Evolutionary conservation across 78 protist species (phyloP).

Genomic region (Corallochytrium limacisporum): DNA sequence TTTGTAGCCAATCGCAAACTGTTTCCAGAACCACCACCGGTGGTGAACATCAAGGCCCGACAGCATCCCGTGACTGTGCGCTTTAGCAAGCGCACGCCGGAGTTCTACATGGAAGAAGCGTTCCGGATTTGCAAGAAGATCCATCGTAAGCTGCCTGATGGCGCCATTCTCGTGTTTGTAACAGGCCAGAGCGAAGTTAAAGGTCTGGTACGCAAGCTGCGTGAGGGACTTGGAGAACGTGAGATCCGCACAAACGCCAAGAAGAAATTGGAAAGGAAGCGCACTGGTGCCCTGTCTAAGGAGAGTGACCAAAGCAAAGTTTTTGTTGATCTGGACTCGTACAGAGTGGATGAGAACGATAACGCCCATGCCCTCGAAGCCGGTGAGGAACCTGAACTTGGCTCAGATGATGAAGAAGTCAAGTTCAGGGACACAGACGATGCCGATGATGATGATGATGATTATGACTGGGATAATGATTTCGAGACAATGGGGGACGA

Average conservation of each 20-base stretch:
- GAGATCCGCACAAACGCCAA: neutral
- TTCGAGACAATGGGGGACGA: neutral
- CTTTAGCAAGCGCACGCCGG: slow-evolving; percentile 60
- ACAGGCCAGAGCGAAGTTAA: slow-evolving; percentile 86
- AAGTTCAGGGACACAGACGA: neutral
- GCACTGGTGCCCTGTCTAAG: no score
- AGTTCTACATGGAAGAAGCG: slow-evolving; percentile 52
- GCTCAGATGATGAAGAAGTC: neutral
- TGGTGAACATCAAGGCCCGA: slow-evolving; percentile 62
- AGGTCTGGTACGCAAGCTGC: slow-evolving; percentile 21
- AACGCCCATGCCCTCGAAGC: neutral
- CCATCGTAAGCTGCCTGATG: slow-evolving; percentile 83
- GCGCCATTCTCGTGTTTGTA: slow-evolving; percentile 88
- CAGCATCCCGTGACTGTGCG: slow-evolving; percentile 79
- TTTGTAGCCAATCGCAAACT: slow-evolving; percentile 58
- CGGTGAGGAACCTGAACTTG: neutral
- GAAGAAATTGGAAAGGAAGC: neutral
- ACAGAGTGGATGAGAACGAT: neutral
- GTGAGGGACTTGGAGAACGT: neutral
- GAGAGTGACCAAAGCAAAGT: no score
- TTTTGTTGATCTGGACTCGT: neutral
- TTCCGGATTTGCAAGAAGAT: slow-evolving; percentile 42
- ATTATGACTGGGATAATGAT: slow-evolving; percentile 4
- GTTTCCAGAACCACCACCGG: slow-evolving; percentile 52
- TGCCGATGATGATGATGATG: slow-evolving; percentile 18